A percentile compares a stretch with the other conserved stretches of the same genome.
These are phyloP conservation scores for Dothistroma septosporum DNA, from an alignment of 2,329 filamentous ascomycete species.

Conservation along the genomic window DNA sequence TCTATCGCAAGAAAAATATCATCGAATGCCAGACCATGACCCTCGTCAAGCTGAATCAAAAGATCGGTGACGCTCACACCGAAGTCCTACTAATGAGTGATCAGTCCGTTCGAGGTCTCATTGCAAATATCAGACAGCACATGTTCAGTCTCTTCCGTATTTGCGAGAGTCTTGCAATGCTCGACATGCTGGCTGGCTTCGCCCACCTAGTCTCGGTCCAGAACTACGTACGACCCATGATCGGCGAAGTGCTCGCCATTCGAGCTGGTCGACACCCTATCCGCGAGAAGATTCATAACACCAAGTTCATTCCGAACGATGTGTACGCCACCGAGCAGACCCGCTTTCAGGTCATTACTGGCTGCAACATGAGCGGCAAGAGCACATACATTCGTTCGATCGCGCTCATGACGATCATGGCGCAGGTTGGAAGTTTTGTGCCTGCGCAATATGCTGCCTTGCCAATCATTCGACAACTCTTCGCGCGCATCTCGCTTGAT, in stretches of 20 bases:
- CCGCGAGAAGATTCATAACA: conserved; percentile 66
- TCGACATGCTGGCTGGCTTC: conserved; percentile 68
- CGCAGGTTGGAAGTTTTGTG: conserved; percentile 86
- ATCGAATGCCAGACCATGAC: conserved; percentile 85
- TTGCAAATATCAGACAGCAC: conserved; percentile 66
- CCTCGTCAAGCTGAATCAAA: conserved; percentile 70
- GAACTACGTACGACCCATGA: conserved; percentile 66
- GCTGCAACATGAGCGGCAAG: conserved; percentile 98
- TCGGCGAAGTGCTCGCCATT: conserved; percentile 65
- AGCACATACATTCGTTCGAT: conserved; percentile 89
- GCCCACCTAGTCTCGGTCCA: conserved; percentile 65
- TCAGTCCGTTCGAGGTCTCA: conserved; percentile 65
- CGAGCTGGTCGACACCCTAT: conserved; percentile 75
- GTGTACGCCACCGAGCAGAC: conserved; percentile 76
- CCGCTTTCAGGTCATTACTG: conserved; percentile 88
- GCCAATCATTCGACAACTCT: conserved; percentile 74
- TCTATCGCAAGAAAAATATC: conserved; percentile 64
- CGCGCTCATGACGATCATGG: conserved; percentile 84
- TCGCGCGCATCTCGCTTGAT: conserved; percentile 80
- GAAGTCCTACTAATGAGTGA: conserved; percentile 81
- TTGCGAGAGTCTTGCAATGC: conserved; percentile 77
- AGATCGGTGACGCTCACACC: conserved; percentile 74
- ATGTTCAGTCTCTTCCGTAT: conserved; percentile 74
- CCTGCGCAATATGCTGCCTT: conserved; percentile 81
- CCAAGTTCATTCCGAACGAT: conserved; percentile 80